These are phyloP conservation scores for Cladophialophora yegresii DNA, from an alignment of 2,329 filamentous ascomycete species.

Conservation along the genomic window DNA sequence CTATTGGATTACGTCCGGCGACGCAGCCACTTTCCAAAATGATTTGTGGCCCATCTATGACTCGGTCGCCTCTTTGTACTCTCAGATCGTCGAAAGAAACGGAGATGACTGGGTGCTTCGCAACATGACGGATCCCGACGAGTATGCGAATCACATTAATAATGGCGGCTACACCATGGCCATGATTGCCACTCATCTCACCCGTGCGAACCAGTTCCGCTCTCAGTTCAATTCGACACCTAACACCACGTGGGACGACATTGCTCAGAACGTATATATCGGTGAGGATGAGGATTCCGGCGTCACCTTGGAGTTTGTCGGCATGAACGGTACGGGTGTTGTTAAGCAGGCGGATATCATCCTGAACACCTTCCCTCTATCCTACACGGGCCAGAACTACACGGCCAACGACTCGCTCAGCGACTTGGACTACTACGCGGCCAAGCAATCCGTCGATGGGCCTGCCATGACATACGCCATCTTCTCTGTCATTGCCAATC, in stretches of 20 bases:
- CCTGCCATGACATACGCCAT: slow-evolving; percentile 74
- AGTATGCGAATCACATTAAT: slow-evolving; percentile 68
- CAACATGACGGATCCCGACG: slow-evolving; percentile 73
- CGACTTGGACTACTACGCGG: slow-evolving; percentile 69
- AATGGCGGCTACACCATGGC: slow-evolving; percentile 71
- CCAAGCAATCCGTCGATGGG: slow-evolving; percentile 66
- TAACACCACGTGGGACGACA: slow-evolving; percentile 62
- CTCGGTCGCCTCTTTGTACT: slow-evolving; percentile 63
- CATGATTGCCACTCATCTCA: slow-evolving; percentile 58
- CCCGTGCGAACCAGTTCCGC: slow-evolving; percentile 60
- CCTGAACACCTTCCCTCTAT: slow-evolving; percentile 65
- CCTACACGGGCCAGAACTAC: slow-evolving; percentile 58
- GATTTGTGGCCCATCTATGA: slow-evolving; percentile 65
- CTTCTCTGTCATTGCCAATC: slow-evolving; percentile 67
- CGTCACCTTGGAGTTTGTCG: slow-evolving; percentile 65
- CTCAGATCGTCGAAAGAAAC: slow-evolving; percentile 62
- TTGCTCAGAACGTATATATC: slow-evolving; percentile 59
- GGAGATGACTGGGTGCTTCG: slow-evolving; percentile 54
- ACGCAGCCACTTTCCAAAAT: slow-evolving; percentile 57
- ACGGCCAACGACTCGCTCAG: slow-evolving; percentile 52
- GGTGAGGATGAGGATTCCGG: slow-evolving; percentile 56
- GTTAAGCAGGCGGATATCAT: slow-evolving; percentile 74
- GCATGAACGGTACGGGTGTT: slow-evolving; percentile 65
- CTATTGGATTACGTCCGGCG: slow-evolving; percentile 62
- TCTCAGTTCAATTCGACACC: slow-evolving; percentile 55